A percentile compares a stretch with the other conserved stretches of the same genome.
These are phyloP conservation scores for Ceratobasidium sp. DNA, from an alignment of 1,284 basidiomycete species.

Conservation along the genomic window DNA sequence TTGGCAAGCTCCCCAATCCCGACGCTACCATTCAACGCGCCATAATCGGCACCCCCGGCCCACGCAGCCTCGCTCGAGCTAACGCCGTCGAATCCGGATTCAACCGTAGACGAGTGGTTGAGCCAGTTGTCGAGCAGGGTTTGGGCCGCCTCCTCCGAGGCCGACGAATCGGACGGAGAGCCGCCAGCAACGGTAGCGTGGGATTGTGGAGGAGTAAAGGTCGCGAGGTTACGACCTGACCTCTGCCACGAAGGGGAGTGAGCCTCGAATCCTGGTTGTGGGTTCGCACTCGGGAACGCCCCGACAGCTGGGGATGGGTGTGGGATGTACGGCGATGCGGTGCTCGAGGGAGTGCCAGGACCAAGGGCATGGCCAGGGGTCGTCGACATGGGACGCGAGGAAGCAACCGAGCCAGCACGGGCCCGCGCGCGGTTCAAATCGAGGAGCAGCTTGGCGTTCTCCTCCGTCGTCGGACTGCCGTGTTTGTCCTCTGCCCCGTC, in stretches of 20 bases:
- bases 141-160: constrained; percentile 73
- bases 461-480: constrained; percentile 40
- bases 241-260: constrained; percentile 25
- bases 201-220: constrained; percentile 43
- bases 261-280: constrained; percentile 30
- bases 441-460: constrained; percentile 44
- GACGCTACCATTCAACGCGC: constrained; percentile 35
- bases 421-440: constrained; percentile 33
- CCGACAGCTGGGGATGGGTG: constrained; percentile 40
- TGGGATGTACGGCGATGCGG: constrained; percentile 43
- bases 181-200: constrained; percentile 29
- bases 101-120: constrained; percentile 56
- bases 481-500: constrained; percentile 46
- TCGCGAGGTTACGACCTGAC: constrained; percentile 22
- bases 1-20: constrained; percentile 42
- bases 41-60: constrained; percentile 45
- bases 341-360: constrained; percentile 36
- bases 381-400: constrained; percentile 40
- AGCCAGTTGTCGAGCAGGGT: constrained; percentile 83
- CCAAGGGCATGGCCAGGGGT: constrained; percentile 34
- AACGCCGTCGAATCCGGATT: constrained; percentile 41
- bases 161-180: constrained; percentile 30
- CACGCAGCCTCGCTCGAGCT: constrained; percentile 34
- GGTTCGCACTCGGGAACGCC: constrained; percentile 13
- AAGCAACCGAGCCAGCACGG: constrained; percentile 39